Evolutionary conservation across 352 stramenopile genomes (phyloP), one percentile per base, ranked within the genome.

Genomic region (Pythium guiyangense): DNA sequence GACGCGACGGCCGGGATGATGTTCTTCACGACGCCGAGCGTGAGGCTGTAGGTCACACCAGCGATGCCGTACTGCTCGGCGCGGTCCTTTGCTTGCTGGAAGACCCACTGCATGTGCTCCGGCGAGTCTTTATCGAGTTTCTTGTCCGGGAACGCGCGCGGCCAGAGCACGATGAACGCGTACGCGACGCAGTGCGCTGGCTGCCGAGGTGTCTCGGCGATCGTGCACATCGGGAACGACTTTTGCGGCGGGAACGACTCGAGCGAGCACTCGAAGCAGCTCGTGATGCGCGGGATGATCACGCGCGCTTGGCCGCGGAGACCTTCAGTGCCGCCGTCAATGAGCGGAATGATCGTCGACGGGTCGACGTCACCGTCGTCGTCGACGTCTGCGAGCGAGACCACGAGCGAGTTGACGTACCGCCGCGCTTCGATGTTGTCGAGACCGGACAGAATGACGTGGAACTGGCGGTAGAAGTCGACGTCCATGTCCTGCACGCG

Each of bases 261-360:
- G 6, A 99, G 77, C 17, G 90, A 97, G 62, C 97, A 99, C 81
- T 99, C 97, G 71, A 99, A 99, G 84, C 97, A 99, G 58, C 87
- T 97, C 35, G 97, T 99, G 64, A 99, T 85, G 48, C 94, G 74
- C 9, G 97, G 97, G 51, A 99, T 83, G 65, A 99, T 99, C 34
- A 99, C 92, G 62, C 97, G 86, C 18, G 93, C 91, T 70, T 99
- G 97, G 46, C 97, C 97, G n/a, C 90, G 90, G 60, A 99, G 96
- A 3, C 96, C 86, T 70, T 99, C 97, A 0, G 97, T 99, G 59
- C 97, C 97, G 18, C 97, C 97, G 63, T 99, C 97, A 45, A 99
- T 97, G 17, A 99, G 80, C 27, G 97, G 97, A 65, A 99, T 98
- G 61, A 99, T 98, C 0, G 92, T 98, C 31, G 71, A 62, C 31